These are phyloP conservation scores for Kuraishia molischiana DNA, from an alignment of 805 yeast species.

Conservation along the genomic window DNA sequence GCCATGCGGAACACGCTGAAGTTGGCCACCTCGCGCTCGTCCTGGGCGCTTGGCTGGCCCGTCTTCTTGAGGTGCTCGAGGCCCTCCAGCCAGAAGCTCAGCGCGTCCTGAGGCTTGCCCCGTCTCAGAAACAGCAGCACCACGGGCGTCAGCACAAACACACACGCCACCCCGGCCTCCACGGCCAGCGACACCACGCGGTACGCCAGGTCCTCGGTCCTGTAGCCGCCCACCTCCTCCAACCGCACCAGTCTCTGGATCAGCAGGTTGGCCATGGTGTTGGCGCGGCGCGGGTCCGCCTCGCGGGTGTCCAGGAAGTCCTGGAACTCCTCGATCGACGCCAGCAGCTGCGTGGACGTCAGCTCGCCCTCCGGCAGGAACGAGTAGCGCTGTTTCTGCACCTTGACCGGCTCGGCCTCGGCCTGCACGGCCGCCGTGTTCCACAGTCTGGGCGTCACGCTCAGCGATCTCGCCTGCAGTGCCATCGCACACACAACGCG, in stretches of 20 bases:
- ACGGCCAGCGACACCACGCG: neutral
- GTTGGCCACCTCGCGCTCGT: neutral
- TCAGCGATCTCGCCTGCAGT: neutral
- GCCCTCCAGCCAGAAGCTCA: neutral
- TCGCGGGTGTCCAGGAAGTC: neutral
- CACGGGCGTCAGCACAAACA: neutral
- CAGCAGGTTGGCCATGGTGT: neutral
- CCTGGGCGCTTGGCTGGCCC: neutral
- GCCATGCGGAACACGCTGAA: neutral
- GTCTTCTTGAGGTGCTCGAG: neutral
- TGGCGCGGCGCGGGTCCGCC: neutral
- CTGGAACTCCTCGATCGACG: neutral
- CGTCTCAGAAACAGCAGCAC: neutral
- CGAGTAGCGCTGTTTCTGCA: too few species aligned
- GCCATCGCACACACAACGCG: neutral
- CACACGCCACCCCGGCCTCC: neutral
- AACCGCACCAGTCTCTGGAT: neutral
- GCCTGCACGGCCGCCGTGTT: neutral
- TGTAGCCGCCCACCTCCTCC: neutral
- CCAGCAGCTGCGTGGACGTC: neutral
- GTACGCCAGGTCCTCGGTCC: neutral
- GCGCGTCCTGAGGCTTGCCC: constrained; percentile 1
- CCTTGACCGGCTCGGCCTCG: neutral
- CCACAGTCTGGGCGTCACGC: neutral
- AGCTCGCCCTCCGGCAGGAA: neutral